Percentiles rank a stretch among this genome's conserved stretches.
These are phyloP conservation scores for Nidula microcarpa DNA, from an alignment of 768 basidiomycete genomes.

Conservation along the genomic window DNA sequence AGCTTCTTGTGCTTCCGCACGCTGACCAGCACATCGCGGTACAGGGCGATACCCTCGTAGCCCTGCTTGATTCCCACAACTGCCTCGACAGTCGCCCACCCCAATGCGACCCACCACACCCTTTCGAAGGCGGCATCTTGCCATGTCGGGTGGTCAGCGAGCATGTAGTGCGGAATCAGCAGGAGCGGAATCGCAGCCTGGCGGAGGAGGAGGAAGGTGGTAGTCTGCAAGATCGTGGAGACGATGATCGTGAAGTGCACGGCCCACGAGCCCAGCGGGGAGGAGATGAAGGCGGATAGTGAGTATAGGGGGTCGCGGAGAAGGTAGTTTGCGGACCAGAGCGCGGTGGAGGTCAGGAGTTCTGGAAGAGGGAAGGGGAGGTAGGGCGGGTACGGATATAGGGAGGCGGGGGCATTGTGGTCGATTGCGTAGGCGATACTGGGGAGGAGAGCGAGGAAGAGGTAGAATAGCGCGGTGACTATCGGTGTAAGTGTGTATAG, in stretches of 20 bases:
- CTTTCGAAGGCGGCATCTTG: slow-evolving; percentile 55
- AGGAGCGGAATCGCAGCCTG: slow-evolving; percentile 52
- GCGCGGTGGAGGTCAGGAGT: slow-evolving; percentile 52
- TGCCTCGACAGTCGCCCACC: slow-evolving; percentile 72
- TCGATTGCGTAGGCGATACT: slow-evolving; percentile 41
- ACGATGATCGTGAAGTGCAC: slow-evolving; percentile 27
- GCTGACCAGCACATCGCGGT: slow-evolving; percentile 63
- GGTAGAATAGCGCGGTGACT: slow-evolving; percentile 45
- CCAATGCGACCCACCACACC: slow-evolving; percentile 77
- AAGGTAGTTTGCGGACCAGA: slow-evolving; percentile 59
- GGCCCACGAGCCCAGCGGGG: slow-evolving; percentile 22
- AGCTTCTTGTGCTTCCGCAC: slow-evolving; percentile 22
- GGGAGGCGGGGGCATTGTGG: slow-evolving; percentile 12
- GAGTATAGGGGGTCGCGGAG: slow-evolving; percentile 46
- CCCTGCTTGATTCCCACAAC: slow-evolving; percentile 64
- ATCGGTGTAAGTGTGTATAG: slow-evolving; percentile 61
- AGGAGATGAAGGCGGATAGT: slow-evolving; percentile 22
- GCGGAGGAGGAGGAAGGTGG: slow-evolving; percentile 51
- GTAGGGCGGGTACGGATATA: slow-evolving; percentile 40
- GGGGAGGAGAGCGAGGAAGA: slow-evolving; percentile 48
- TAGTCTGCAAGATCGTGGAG: slow-evolving; percentile 42
- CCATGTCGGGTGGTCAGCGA: slow-evolving; percentile 45
- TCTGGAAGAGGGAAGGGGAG: slow-evolving; percentile 68
- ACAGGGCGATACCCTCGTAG: slow-evolving; percentile 63
- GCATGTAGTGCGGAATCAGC: slow-evolving; percentile 41